Percentiles rank a stretch among this genome's conserved stretches.
phyloP scores from a whole-genome alignment of 2,329 filamentous ascomycete genomes.

The Nemania serpens region DNA sequence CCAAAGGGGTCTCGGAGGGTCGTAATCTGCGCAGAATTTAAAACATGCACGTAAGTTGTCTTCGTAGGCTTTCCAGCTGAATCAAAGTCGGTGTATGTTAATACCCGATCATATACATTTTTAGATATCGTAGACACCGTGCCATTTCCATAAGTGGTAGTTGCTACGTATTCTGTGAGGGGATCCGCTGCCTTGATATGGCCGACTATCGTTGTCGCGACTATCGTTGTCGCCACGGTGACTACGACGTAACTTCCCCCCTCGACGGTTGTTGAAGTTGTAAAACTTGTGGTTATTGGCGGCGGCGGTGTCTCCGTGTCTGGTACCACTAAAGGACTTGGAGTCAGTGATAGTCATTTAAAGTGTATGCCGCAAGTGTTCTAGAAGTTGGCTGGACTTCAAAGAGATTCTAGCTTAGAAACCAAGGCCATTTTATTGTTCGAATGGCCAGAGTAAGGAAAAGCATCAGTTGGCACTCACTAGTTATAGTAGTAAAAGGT shows the following conservation, averaged over 20 bases:
- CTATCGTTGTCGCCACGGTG: slow-evolving; percentile 24
- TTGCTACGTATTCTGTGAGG: slow-evolving; percentile 14
- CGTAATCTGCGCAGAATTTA: slow-evolving; percentile 22
- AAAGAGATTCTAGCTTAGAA: too few relatives aligned
- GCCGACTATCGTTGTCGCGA: slow-evolving; percentile 18
- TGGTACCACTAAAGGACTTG: slow-evolving; percentile 14
- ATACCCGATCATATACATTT: slow-evolving; percentile 9
- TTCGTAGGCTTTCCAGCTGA: slow-evolving; percentile 27
- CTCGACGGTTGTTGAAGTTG: slow-evolving; percentile 24
- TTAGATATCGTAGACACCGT: slow-evolving; percentile 24
- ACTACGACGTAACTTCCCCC: slow-evolving; percentile 22
- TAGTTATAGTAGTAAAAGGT: slow-evolving; percentile 17
- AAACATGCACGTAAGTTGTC: slow-evolving; percentile 11
- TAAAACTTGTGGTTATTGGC: slow-evolving; percentile 29
- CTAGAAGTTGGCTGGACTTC: too few relatives aligned
- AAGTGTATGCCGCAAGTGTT: too few relatives aligned
- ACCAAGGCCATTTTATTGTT: too few relatives aligned
- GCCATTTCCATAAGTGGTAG: slow-evolving; percentile 25
- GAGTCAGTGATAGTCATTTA: background rate
- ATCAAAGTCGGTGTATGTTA: slow-evolving; percentile 15
- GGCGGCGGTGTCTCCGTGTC: background rate
- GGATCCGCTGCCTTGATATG: slow-evolving; percentile 25
- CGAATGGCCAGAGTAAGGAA: too few relatives aligned
- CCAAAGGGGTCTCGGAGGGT: slow-evolving; percentile 32
- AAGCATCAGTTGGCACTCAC: slow-evolving; percentile 3